Evolutionary conservation across 805 yeast species (phyloP).

Genomic region (Hyphopichia homilentoma): DNA sequence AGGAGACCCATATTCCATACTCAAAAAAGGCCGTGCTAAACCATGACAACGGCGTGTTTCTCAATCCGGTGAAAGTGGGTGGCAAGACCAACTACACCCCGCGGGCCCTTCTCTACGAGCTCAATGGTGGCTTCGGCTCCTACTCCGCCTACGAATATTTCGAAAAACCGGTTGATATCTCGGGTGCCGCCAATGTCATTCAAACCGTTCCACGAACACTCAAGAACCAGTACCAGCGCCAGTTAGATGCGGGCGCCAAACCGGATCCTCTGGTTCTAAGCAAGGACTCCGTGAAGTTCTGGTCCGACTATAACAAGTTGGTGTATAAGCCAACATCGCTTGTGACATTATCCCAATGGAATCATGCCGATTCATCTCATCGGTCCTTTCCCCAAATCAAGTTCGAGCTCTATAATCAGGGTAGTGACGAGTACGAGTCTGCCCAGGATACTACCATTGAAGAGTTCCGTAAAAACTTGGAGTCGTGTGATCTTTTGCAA

Average conservation of each 20-base stretch:
- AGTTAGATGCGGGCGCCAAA: slow-evolving; percentile 50
- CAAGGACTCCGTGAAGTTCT: slow-evolving; percentile 47
- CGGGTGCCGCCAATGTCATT: slow-evolving; percentile 13
- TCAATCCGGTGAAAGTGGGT: slow-evolving; percentile 13
- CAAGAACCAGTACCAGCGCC: slow-evolving; percentile 60
- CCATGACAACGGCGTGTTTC: slow-evolving; percentile 37
- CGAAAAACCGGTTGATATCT: slow-evolving; percentile 6
- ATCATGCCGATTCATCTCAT: slow-evolving; percentile 29
- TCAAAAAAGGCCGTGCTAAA: slow-evolving; percentile 40
- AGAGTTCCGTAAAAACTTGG: slow-evolving; percentile 60
- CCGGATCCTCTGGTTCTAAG: slow-evolving; percentile 23
- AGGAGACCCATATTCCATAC: slow-evolving; percentile 64
- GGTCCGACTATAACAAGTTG: slow-evolving; percentile 79
- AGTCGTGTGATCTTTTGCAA: slow-evolving; percentile 67
- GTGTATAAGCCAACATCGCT: slow-evolving; percentile 61
- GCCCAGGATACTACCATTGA: slow-evolving; percentile 37
- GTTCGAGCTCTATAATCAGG: slow-evolving; percentile 51
- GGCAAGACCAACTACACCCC: slow-evolving; percentile 63
- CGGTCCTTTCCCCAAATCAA: slow-evolving; percentile 27
- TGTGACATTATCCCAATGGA: slow-evolving; percentile 57
- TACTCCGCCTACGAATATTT: slow-evolving; percentile 52
- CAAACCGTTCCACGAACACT: slow-evolving; percentile 33
- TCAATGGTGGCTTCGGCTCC: slow-evolving; percentile 71
- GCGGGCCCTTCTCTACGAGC: slow-evolving; percentile 77
- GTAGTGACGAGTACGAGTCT: slow-evolving; percentile 54